Evolutionary conservation across 2,329 filamentous ascomycete species (phyloP).

Genomic region (Pseudocercospora vitis): DNA sequence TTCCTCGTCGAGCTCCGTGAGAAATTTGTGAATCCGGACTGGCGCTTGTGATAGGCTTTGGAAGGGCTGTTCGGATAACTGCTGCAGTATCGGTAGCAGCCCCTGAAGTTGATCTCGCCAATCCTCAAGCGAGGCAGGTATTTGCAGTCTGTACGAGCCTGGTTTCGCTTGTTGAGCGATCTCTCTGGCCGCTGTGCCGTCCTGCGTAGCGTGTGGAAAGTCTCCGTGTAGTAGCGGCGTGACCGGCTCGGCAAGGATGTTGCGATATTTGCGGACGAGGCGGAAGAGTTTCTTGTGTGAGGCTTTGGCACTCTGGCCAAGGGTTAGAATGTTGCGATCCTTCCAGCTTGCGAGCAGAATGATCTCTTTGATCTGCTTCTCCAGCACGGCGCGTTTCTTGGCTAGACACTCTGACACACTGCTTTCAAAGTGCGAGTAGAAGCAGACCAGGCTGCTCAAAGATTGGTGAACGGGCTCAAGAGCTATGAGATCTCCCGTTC

Average conservation of each 20-base stretch:
- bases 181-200: not conserved
- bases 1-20: slow-evolving; percentile 60
- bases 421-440: slow-evolving; percentile 70
- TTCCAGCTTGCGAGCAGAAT: slow-evolving; percentile 95
- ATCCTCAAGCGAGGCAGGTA: slow-evolving; percentile 11
- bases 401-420: slow-evolving; percentile 64
- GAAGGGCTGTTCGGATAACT: not conserved
- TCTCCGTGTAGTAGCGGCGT: slow-evolving; percentile 53
- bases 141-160: not conserved
- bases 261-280: slow-evolving; percentile 84
- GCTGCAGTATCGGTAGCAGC: not conserved
- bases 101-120: slow-evolving; percentile 14
- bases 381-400: slow-evolving; percentile 70
- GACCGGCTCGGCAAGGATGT: slow-evolving; percentile 73
- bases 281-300: slow-evolving; percentile 93
- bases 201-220: slow-evolving; percentile 15
- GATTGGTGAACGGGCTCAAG: slow-evolving; percentile 58
- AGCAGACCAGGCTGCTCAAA: slow-evolving; percentile 72
- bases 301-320: slow-evolving; percentile 83
- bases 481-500: slow-evolving; percentile 53
- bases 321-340: slow-evolving; percentile 87
- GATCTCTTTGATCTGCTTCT: slow-evolving; percentile 92
- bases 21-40: slow-evolving; percentile 18
- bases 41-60: not conserved
- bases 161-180: not conserved